Percentiles rank a stretch among this genome's conserved stretches.
Evolutionary conservation across 805 yeast species (phyloP).

Genomic region (Nakazawaea anatomiae): DNA sequence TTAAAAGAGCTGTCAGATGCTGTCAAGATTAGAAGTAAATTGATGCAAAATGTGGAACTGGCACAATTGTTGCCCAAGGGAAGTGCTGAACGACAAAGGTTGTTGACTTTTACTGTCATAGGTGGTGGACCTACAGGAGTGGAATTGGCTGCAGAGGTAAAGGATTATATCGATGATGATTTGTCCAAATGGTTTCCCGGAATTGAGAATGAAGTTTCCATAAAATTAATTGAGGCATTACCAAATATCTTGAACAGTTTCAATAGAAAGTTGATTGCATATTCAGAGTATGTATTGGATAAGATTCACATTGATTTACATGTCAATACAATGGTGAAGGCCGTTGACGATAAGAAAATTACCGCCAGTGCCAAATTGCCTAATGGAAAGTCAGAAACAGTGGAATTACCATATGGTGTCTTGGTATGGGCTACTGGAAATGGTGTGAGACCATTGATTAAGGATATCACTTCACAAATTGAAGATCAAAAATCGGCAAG

Average conservation of each 20-base stretch:
- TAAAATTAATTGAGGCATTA: slow-evolving; percentile 83
- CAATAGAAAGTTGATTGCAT: slow-evolving; percentile 61
- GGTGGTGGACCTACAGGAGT: slow-evolving; percentile 99
- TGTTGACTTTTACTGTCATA: slow-evolving; percentile 84
- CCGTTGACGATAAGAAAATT: slow-evolving; percentile 68
- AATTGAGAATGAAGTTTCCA: slow-evolving; percentile 74
- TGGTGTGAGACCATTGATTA: slow-evolving; percentile 74
- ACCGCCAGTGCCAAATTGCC: slow-evolving; percentile 62
- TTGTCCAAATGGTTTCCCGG: slow-evolving; percentile 84
- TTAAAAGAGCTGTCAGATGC: slow-evolving; percentile 90
- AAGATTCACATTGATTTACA: slow-evolving; percentile 63
- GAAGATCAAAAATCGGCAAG: slow-evolving; percentile 79
- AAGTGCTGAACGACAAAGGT: slow-evolving; percentile 72
- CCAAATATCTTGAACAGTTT: slow-evolving; percentile 82
- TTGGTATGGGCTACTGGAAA: slow-evolving; percentile 98
- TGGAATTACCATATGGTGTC: slow-evolving; percentile 78
- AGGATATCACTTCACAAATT: slow-evolving; percentile 59
- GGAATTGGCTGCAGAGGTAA: slow-evolving; percentile 93
- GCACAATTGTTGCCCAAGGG: slow-evolving; percentile 74
- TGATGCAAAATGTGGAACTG: slow-evolving; percentile 85
- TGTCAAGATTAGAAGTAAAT: slow-evolving; percentile 70
- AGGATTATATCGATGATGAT: slow-evolving; percentile 91
- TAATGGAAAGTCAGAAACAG: slow-evolving; percentile 56
- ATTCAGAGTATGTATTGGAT: slow-evolving; percentile 74
- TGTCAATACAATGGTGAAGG: slow-evolving; percentile 84